Evolutionary conservation across 2,329 filamentous ascomycete species (phyloP).

Genomic region (Fusarium sp.): DNA sequence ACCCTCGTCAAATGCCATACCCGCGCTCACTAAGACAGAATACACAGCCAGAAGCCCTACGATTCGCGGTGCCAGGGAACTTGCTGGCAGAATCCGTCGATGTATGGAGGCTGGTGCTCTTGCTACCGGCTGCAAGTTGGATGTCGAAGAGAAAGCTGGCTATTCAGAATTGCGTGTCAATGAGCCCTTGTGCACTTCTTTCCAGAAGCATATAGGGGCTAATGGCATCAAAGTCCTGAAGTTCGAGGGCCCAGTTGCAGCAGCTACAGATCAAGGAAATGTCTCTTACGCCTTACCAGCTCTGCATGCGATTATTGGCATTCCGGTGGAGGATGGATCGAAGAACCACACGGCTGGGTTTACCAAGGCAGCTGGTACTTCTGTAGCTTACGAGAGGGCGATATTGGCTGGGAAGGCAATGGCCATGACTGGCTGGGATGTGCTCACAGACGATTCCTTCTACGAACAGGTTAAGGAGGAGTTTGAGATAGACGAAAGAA

Average conservation of each 20-base stretch:
- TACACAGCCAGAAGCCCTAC: constrained; percentile 6
- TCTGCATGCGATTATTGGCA: constrained; percentile 14
- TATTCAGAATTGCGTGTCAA: constrained; percentile 15
- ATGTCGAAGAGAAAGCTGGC: constrained; percentile 1
- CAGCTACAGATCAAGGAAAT: constrained; percentile 22
- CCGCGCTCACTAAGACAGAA: neutral
- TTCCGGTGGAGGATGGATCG: constrained; percentile 5
- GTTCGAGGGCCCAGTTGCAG: constrained; percentile 3
- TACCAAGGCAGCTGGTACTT: constrained; percentile 1
- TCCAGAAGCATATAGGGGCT: neutral
- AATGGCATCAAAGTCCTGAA: neutral
- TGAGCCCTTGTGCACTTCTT: neutral
- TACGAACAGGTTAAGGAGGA: neutral
- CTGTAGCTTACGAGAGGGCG: constrained; percentile 1
- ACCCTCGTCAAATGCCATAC: neutral
- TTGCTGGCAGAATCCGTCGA: neutral
- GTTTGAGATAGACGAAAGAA: neutral
- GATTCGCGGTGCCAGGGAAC: neutral
- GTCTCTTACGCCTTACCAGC: constrained; percentile 9
- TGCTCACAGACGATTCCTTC: constrained; percentile 1
- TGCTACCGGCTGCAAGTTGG: constrained; percentile 14
- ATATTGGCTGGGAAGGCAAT: constrained; percentile 9
- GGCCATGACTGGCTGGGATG: constrained; percentile 20
- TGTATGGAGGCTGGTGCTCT: constrained; percentile 19
- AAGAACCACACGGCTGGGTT: constrained; percentile 18